Conservation (phyloP, 768 basidiomycete species). For the Mycena epipterygia region DNA sequence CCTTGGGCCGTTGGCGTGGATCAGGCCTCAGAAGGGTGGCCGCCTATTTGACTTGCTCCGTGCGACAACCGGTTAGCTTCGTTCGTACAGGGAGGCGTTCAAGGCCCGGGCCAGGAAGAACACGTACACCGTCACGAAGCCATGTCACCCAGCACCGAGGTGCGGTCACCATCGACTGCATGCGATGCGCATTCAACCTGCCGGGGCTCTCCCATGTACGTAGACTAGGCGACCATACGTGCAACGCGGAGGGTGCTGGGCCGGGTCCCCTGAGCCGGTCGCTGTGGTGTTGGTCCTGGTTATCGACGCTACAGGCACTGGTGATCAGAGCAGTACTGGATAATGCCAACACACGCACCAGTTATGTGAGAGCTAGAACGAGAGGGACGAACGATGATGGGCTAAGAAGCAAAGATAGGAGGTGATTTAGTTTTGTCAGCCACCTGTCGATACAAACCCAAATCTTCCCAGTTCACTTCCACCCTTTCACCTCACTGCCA, state of each 20-base stretch:
- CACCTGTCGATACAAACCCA: too few species aligned
- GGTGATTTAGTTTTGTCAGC: too few species aligned
- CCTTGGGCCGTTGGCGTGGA: not conserved
- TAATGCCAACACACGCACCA: too few species aligned
- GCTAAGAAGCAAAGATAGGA: too few species aligned
- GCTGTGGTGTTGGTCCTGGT: too few species aligned
- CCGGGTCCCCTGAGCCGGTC: conserved; percentile 2
- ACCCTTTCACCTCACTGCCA: too few species aligned
- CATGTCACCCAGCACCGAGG: not conserved
- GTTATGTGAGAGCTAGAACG: too few species aligned
- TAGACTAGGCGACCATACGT: not conserved
- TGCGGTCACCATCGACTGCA: conserved; percentile 3
- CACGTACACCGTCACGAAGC: not conserved
- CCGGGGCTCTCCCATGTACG: conserved; percentile 4
- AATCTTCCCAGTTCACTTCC: too few species aligned
- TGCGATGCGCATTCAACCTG: not conserved
- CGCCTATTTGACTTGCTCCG: not conserved
- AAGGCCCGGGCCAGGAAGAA: not conserved
- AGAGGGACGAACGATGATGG: too few species aligned
- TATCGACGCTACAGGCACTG: too few species aligned
- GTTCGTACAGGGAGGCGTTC: not conserved
- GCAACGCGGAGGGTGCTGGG: not conserved
- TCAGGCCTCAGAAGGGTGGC: not conserved
- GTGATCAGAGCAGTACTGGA: too few species aligned
- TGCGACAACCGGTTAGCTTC: not conserved